Evolutionary conservation across 2,329 filamentous ascomycete genomes (phyloP), one percentile per base, ranked within the genome.

Genomic region (Pestalotiopsis sp.): DNA sequence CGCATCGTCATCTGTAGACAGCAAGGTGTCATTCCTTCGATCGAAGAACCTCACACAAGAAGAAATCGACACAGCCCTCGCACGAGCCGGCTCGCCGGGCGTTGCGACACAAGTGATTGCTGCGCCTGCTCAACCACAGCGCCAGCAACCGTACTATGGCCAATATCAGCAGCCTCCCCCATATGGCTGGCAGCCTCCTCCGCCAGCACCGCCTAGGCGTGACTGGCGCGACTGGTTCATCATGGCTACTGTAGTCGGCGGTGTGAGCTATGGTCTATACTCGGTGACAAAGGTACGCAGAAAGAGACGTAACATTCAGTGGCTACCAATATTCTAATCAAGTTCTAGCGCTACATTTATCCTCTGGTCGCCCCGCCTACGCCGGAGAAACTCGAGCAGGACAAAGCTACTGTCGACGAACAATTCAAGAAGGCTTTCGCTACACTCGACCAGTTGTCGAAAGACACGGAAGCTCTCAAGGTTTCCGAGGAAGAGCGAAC

Each of bases 221-320:
- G 96, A 99, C 81, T 99, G 96, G 96, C 88, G 97, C 70, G 96
- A 99, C 78, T 98, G 94, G 92, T 99, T 99, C 81, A 98, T 99
- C 80, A 97, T 98, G 94, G 96, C 96, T 7, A 99, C 96, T 0
- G 93, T 98, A 13, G 91, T 97, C 70, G 92, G 94, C 67, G 94
- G 94, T 62, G 91, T 98, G 22, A 88, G 94, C 52, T 98, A 98
- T 76, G 95, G 94, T 0, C 81, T 97, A 24, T 99, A 96, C 78
- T 88, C 91, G 71, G 87, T 98, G 17, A 93, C 94, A 69, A 97
- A 97, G 88, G 92, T 94, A 83, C 48, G 78, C 14, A 55, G n/a
- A 3, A 14, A 64, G 14, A 64, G 14, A 35, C 9, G 38, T 3
- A 24, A 39, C 10, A 17, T 9, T 52, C 26, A 22, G 58, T 38